Percentiles rank a stretch among this genome's conserved stretches.
Conservation (phyloP, 257 asterid genomes). For the Scutellaria barbata region DNA sequence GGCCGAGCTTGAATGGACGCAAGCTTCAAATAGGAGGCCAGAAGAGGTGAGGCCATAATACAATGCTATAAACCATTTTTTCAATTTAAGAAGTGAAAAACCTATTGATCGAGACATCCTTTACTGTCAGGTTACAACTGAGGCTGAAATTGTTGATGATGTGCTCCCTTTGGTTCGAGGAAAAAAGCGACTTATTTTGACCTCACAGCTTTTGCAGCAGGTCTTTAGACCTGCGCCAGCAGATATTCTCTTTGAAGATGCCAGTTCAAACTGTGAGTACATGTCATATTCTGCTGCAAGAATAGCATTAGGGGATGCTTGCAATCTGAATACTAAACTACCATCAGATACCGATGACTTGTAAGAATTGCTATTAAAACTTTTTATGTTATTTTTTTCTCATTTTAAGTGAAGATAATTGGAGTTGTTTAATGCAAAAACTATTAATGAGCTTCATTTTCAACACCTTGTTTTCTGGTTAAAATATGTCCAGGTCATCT, state of each 20-base stretch:
- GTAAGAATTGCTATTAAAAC: constrained; percentile 42
- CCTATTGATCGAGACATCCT: constrained; percentile 18
- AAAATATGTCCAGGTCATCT: constrained; percentile 45
- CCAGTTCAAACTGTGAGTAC: constrained; percentile 50
- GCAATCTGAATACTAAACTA: constrained; percentile 47
- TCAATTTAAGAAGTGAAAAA: not conserved
- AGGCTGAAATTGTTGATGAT: constrained; percentile 46
- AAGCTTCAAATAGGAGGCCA: constrained; percentile 51
- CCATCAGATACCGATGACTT: constrained; percentile 39
- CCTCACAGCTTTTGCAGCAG: constrained; percentile 74
- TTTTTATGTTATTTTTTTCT: constrained; percentile 12
- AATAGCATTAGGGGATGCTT: constrained; percentile 73
- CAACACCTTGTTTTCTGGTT: constrained; percentile 10
- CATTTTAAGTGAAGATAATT: constrained; percentile 13
- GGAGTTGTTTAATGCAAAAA: constrained; percentile 9
- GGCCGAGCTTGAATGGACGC: constrained; percentile 62
- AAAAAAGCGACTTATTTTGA: constrained; percentile 61
- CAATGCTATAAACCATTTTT: constrained; percentile 4
- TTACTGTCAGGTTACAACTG: constrained; percentile 51
- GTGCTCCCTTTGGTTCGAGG: constrained; percentile 48
- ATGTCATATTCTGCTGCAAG: constrained; percentile 65
- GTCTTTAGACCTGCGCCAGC: constrained; percentile 60
- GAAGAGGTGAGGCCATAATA: constrained; percentile 56
- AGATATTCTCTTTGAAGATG: constrained; percentile 55
- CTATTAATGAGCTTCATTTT: not conserved